phyloP scores from a whole-genome alignment of 306 rosid genomes.

The Luffa acutangula region DNA sequence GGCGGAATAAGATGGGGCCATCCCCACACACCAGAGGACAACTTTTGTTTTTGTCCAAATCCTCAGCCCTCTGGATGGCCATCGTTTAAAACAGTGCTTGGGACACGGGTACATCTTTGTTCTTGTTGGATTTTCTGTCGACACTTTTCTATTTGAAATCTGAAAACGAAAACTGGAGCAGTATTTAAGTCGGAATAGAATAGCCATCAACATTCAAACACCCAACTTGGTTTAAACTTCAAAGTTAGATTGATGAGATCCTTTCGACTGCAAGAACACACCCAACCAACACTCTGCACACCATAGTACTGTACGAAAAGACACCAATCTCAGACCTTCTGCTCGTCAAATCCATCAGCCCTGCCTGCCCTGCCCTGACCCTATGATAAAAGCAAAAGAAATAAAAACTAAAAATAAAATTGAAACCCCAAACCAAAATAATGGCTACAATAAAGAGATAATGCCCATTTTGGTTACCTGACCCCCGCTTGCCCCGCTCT shows the following conservation, averaged over 20 bases:
- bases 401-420: background rate
- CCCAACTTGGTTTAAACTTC: background rate
- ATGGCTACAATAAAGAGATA: background rate
- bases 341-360: constrained; percentile 3
- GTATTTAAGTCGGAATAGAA: constrained; percentile 13
- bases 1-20: background rate
- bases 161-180: constrained; percentile 22
- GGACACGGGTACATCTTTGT: background rate
- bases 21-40: too few relatives aligned
- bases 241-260: background rate
- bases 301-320: constrained; percentile 12
- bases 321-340: constrained; percentile 2
- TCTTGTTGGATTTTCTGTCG: background rate
- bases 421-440: constrained; percentile 16
- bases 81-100: background rate
- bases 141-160: constrained; percentile 9
- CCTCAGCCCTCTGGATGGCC: background rate
- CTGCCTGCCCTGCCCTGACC: constrained; percentile 1
- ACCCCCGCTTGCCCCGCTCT: background rate
- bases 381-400: constrained; percentile 17
- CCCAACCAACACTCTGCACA: background rate
- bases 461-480: constrained; percentile 25
- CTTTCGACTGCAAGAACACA: background rate
- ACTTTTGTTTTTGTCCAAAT: background rate
- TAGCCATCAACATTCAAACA: background rate